These are phyloP conservation scores for Yamadazyma olivae DNA, from an alignment of 805 yeast species.

Conservation along the genomic window DNA sequence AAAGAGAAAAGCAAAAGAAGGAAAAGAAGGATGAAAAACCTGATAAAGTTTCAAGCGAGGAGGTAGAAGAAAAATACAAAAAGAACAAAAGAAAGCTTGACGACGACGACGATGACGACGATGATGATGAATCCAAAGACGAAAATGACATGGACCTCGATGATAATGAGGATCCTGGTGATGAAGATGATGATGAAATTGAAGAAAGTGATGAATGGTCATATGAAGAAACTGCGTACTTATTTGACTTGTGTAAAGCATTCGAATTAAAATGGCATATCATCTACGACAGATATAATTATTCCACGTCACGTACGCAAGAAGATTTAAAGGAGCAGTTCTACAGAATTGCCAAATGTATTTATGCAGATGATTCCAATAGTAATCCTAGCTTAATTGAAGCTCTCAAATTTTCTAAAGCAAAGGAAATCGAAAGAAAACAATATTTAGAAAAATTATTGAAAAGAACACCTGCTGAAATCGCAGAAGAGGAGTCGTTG, in stretches of 20 bases:
- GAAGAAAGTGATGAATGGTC: slow-evolving; percentile 9
- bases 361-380: slow-evolving; percentile 42
- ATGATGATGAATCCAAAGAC: slow-evolving; percentile 5
- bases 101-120: slow-evolving; percentile 4
- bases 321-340: slow-evolving; percentile 86
- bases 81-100: slow-evolving; percentile 3
- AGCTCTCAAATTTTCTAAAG: slow-evolving; percentile 62
- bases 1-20: slow-evolving; percentile 4
- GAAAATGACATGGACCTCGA: slow-evolving; percentile 6
- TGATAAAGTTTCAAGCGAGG: not conserved
- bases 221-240: slow-evolving; percentile 70
- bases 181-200: slow-evolving; percentile 3
- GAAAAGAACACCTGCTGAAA: slow-evolving; percentile 89
- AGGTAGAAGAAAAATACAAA: slow-evolving; percentile 1
- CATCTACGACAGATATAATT: slow-evolving; percentile 58
- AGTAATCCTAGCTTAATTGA: slow-evolving; percentile 50
- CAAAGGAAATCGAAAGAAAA: slow-evolving; percentile 76
- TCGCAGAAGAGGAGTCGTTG: slow-evolving; percentile 95
- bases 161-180: slow-evolving; percentile 5
- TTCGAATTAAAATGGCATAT: slow-evolving; percentile 66
- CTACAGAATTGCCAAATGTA: slow-evolving; percentile 61
- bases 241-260: slow-evolving; percentile 68
- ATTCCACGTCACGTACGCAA: slow-evolving; percentile 38
- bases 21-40: slow-evolving; percentile 3
- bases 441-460: slow-evolving; percentile 72